Conservation (phyloP, 176 grass and related monocot genomes). For the Triticum timopheevii region DNA sequence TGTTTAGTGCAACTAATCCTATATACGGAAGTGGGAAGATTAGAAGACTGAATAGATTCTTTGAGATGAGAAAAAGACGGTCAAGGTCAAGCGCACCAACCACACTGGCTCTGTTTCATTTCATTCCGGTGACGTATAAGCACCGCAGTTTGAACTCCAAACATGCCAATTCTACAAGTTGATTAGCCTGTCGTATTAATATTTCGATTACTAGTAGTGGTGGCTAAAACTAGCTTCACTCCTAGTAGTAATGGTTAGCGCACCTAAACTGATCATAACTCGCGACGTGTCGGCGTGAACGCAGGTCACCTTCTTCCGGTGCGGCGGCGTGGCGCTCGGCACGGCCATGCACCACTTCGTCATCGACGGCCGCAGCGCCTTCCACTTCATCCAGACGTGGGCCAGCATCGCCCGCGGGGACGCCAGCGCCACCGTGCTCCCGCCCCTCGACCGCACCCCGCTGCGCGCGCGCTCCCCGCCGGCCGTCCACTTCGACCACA, state of each 20-base stretch:
- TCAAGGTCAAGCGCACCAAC: neutral
- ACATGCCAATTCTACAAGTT: neutral
- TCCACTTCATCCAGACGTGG: constrained; percentile 64
- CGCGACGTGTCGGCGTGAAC: neutral
- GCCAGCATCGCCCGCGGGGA: constrained; percentile 40
- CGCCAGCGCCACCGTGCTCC: neutral
- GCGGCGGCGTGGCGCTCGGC: constrained; percentile 55
- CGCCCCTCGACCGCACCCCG: constrained; percentile 48
- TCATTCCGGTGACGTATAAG: neutral
- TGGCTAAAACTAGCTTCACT: no score
- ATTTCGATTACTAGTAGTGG: neutral
- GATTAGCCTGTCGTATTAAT: neutral
- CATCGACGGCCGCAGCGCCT: constrained; percentile 49
- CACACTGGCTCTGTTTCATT: neutral
- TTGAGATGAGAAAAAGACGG: neutral
- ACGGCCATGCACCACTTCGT: constrained; percentile 62
- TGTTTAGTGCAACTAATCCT: neutral
- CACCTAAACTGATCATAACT: neutral
- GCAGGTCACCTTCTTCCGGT: constrained; percentile 54
- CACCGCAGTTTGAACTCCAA: neutral
- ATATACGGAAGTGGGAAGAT: no score
- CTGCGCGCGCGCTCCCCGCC: constrained; percentile 32
- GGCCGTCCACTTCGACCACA: constrained; percentile 35
- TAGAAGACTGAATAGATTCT: neutral
- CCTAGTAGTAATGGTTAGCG: neutral